Percentiles rank a stretch among this genome's conserved stretches.
Evolutionary conservation across 768 basidiomycete species (phyloP).

Genomic region (Mycena epipterygia): DNA sequence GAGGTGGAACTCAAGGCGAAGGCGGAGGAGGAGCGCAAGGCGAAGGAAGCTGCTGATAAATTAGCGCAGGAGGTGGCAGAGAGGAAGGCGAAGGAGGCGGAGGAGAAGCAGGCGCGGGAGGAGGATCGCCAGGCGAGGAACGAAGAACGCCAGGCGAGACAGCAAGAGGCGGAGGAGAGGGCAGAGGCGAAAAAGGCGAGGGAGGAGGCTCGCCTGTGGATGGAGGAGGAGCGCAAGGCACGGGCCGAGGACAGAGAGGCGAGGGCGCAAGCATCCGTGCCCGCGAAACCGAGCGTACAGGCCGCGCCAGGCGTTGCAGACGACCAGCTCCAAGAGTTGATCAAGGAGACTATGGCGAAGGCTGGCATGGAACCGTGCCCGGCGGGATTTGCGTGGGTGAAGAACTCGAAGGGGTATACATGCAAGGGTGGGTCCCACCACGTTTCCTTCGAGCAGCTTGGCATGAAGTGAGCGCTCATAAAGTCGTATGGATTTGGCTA

Average conservation of each 20-base stretch:
- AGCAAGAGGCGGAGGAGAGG: not conserved
- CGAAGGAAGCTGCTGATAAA: slow-evolving; percentile 29
- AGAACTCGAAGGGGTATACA: not conserved
- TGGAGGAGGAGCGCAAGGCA: not conserved
- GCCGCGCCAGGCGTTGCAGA: slow-evolving; percentile 3
- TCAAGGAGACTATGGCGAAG: slow-evolving; percentile 14
- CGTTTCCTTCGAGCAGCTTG: slow-evolving; percentile 11
- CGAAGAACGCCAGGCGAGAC: not conserved
- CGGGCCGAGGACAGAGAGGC: not conserved
- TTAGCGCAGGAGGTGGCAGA: slow-evolving; percentile 9
- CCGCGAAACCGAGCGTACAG: not conserved
- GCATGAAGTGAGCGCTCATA: slow-evolving; percentile 9
- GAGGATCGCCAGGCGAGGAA: not conserved
- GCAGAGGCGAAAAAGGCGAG: not conserved
- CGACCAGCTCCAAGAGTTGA: not conserved
- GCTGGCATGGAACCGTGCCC: not conserved
- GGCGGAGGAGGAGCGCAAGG: slow-evolving; percentile 27
- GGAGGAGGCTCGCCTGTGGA: not conserved
- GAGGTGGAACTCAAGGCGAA: slow-evolving; percentile 17
- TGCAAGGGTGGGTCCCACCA: slow-evolving; percentile 15
- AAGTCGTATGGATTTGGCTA: too few species aligned
- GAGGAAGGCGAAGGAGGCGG: slow-evolving; percentile 8
- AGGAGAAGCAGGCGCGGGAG: not conserved
- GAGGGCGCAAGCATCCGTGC: too few species aligned
- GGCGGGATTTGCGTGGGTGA: slow-evolving; percentile 8